Evolutionary conservation across 2,329 filamentous ascomycete species (phyloP), one percentile per base, ranked within the genome.

Genomic region (Alternaria sp.): DNA sequence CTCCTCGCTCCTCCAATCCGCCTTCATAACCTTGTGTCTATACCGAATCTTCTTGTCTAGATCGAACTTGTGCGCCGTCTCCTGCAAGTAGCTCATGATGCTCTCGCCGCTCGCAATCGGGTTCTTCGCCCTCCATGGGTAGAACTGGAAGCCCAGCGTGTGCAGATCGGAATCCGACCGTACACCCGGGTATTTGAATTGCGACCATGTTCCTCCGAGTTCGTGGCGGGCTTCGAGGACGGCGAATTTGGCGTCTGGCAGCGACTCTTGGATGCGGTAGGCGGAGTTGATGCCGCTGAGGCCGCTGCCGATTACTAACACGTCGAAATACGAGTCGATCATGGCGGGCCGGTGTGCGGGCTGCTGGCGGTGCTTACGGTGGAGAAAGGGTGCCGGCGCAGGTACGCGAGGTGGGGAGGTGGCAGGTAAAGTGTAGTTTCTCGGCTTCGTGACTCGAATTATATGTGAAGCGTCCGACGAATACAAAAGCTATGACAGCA

Each of bases 191-290:
- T 93, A 95, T 44, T 85, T 87, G 81, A 93, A 95, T 3, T 93
- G 81, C 71, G 91, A 89, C 92, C 92, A 94, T 0, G 92, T 95
- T 1, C 92, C 92, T 1, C 92, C 92, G 6, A 94, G 83, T 25
- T 83, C 81, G 53, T 85, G 82, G 32, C 92, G 88, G 2, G 84
- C 85, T 77, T 95, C 92, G 15, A 94, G 84, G 25, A 95, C 87
- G 12, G 86, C 83, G 73, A 91, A 93, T 3, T 78, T 85, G 43
- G 84, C 80, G 46, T 82, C 74, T 0, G 90, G 88, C 1, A 89
- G 80, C 25, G 85, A 78, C 1, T 83, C 83, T 69, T 92, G 88
- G 1, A 93, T 69, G n/a, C 89, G 87, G 72, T 93, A 93, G 13
- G 87, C 91, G 12, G 88, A 84, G 69, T 93, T 93, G 80, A 94